These are phyloP conservation scores for Echium plantagineum DNA, from an alignment of 257 asterid species.

Conservation along the genomic window DNA sequence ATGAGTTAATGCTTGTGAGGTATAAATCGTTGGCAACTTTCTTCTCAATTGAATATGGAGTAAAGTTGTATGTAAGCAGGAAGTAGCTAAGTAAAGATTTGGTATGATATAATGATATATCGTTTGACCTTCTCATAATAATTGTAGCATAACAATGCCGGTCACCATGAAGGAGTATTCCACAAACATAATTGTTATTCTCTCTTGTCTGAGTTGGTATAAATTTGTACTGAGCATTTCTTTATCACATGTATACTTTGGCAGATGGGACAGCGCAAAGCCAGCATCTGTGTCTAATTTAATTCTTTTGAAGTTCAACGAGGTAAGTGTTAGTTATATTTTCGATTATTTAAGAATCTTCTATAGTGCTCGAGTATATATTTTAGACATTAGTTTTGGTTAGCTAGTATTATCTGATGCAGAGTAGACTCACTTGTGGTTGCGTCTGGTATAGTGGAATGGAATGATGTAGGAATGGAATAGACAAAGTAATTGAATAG, in stretches of 20 bases:
- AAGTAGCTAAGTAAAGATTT: no score
- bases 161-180: background rate
- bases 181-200: conserved; percentile 3
- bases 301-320: conserved; percentile 70
- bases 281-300: conserved; percentile 80
- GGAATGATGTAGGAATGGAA: no score
- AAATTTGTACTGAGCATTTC: conserved; percentile 8
- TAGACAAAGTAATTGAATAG: no score
- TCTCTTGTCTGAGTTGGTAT: background rate
- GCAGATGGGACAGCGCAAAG: conserved; percentile 79
- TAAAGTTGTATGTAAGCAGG: no score
- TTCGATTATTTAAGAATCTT: conserved; percentile 1
- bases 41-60: background rate
- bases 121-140: background rate
- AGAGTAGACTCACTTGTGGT: no score
- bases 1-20: conserved; percentile 87
- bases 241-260: conserved; percentile 9
- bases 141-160: background rate
- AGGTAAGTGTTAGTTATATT: conserved; percentile 40
- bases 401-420: no score
- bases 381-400: no score
- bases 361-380: background rate
- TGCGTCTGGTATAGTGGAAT: no score
- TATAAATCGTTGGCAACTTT: conserved; percentile 8
- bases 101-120: background rate